phyloP scores from a whole-genome alignment of 2,329 filamentous ascomycete species.

The Aureobasidium zeae region DNA sequence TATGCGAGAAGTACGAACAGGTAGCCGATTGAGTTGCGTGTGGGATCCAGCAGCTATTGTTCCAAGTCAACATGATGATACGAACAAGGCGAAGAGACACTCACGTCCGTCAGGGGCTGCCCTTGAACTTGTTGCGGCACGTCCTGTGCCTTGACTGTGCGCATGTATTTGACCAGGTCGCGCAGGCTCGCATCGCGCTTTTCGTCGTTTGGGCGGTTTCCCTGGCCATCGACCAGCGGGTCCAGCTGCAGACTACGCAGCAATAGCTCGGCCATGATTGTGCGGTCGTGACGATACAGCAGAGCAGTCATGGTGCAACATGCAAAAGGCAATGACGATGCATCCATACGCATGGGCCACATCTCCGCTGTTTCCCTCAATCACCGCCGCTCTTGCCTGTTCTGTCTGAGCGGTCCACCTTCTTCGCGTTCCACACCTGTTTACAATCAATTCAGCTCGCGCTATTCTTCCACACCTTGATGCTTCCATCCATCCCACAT shows the following conservation, averaged over 20 bases:
- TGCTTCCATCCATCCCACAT: constrained; percentile 52
- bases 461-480: constrained; percentile 49
- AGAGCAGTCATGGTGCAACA: no score
- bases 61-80: background rate
- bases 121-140: constrained; percentile 9
- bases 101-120: constrained; percentile 4
- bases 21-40: constrained; percentile 51
- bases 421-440: background rate
- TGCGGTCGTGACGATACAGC: no score
- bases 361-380: background rate
- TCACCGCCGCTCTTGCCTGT: background rate
- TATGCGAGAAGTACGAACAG: constrained; percentile 43
- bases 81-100: background rate
- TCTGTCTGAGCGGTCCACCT: background rate
- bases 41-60: constrained; percentile 41
- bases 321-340: constrained; percentile 11
- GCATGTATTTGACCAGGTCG: constrained; percentile 6
- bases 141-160: constrained; percentile 3
- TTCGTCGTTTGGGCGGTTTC: background rate
- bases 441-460: background rate
- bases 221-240: background rate
- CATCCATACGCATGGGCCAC: background rate
- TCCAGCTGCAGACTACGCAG: background rate
- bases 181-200: background rate
- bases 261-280: constrained; percentile 5